A percentile compares a stretch with the other conserved stretches of the same genome.
Conservation (phyloP, 2,329 filamentous ascomycete genomes). For the Fonsecaea multimorphosa region DNA sequence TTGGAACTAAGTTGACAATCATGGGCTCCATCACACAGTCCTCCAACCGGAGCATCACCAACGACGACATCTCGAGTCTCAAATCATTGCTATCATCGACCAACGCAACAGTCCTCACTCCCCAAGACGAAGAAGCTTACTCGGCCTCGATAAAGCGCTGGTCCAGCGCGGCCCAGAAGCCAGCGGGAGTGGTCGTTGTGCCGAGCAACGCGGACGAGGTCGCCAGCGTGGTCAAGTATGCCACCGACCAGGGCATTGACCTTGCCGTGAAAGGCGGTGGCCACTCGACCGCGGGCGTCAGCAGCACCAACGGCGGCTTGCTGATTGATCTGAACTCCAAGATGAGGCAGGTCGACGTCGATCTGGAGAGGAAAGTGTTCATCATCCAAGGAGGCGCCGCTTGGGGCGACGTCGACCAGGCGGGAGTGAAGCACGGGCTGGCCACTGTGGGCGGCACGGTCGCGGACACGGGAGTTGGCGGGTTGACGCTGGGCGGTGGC, state of each 20-base stretch:
- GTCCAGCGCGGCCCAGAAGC: conserved; percentile 49
- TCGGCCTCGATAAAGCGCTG: conserved; percentile 47
- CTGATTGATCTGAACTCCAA: conserved; percentile 60
- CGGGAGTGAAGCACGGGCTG: conserved; percentile 57
- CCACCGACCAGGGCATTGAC: conserved; percentile 52
- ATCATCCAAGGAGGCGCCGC: conserved; percentile 59
- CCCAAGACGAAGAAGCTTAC: conserved; percentile 45
- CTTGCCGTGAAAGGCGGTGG: conserved; percentile 63
- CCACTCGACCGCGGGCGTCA: conserved; percentile 61
- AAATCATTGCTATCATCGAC: conserved; percentile 27
- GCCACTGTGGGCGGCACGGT: conserved; percentile 68
- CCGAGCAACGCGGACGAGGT: conserved; percentile 52
- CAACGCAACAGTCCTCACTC: conserved; percentile 43
- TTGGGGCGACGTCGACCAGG: conserved; percentile 63
- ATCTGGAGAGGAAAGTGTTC: conserved; percentile 54
- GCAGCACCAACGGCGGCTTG: conserved; percentile 59
- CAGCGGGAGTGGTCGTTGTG: conserved; percentile 53
- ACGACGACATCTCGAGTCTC: conserved; percentile 33
- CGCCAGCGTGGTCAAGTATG: conserved; percentile 53
- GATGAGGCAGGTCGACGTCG: conserved; percentile 59
- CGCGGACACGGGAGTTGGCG: conserved; percentile 67
- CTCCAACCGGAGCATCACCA: conserved; percentile 27
- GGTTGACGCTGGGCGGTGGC: conserved; percentile 63
- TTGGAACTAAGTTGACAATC: background rate
- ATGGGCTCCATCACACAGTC: conserved; percentile 33